Evolutionary conservation across 2,329 filamentous ascomycete species (phyloP), one percentile per base, ranked within the genome.

Genomic region (Zymoseptoria pseudotritici): DNA sequence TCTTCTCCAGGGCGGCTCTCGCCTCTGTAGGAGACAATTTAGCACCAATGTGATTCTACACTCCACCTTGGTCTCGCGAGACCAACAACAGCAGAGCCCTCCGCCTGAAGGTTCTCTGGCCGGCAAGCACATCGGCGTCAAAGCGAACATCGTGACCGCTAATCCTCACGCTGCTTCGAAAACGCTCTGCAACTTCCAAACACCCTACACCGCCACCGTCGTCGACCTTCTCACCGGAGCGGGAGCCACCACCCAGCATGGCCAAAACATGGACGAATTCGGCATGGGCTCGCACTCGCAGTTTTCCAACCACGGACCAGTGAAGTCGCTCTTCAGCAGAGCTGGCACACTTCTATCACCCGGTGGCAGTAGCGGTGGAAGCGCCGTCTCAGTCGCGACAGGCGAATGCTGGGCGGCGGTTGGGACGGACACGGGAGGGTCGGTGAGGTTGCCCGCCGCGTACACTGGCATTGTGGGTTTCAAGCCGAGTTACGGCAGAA

Each of bases 401-500:
- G 82, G 82, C 4, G 80, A 86, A 69, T 85, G 82, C 65, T 80
- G 81, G 78, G 80, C 80, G 76, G 91, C 91, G 7, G 77, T 99
- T 26, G 94, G 94, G 19, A 97, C 94, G 20, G 94, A 99, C 72
- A 99, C 92, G 0, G 92, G 92, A 65, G 92, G 92, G 13, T 95
- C 90, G 1, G 88, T 97, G 54, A 82, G 92, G 60, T 80, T 97
- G 54, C 92, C 92, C 0, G 92, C 92, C 13, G 90, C 92, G 1
- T 97, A 95, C 72, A 91, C 88, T 8, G 89, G 89, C 3, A 82
- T 87, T 0, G 82, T 93, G 17, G 92, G 92, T 0, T 96, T 92
- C 75, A 96, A 97, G 74, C 92, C 92, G 1, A 94, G 89, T 26
- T 97, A 97, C 71, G 92, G 92, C 17, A 82, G 93, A 76, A 74